A percentile compares a stretch with the other conserved stretches of the same genome.
phyloP scores from a whole-genome alignment of 768 basidiomycete species.

The Trametes cinnabarina region DNA sequence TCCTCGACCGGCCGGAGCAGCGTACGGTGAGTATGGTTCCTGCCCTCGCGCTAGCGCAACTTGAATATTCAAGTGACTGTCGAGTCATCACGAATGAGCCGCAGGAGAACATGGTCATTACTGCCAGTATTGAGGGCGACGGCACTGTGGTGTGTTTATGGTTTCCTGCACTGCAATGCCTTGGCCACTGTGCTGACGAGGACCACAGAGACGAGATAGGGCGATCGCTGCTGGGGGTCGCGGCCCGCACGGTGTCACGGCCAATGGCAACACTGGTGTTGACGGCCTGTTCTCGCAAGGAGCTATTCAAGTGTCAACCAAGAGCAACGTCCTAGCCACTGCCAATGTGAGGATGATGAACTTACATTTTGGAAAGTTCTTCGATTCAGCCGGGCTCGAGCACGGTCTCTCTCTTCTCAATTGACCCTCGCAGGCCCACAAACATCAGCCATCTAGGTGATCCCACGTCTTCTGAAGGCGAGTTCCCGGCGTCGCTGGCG shows the following conservation, averaged over 20 bases:
- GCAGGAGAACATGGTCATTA: constrained; percentile 42
- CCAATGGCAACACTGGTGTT: constrained; percentile 13
- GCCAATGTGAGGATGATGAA: constrained; percentile 22
- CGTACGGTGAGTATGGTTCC: constrained; percentile 21
- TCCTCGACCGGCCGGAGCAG: constrained; percentile 18
- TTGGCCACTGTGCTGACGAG: too few species aligned
- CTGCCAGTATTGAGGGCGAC: constrained; percentile 39
- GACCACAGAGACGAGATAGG: constrained; percentile 16
- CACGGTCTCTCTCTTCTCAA: constrained; percentile 37
- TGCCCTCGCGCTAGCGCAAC: too few species aligned
- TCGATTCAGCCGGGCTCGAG: constrained; percentile 44
- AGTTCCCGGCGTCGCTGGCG: constrained; percentile 49
- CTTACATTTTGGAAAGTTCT: not conserved
- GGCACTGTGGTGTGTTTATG: constrained; percentile 39
- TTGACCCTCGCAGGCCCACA: constrained; percentile 43
- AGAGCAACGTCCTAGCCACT: constrained; percentile 21
- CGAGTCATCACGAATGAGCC: constrained; percentile 52
- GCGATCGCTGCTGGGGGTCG: constrained; percentile 18
- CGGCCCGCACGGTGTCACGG: constrained; percentile 24
- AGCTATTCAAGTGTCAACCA: constrained; percentile 23
- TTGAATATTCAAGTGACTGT: not conserved
- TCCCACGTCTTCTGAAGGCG: constrained; percentile 44
- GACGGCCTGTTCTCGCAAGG: constrained; percentile 26
- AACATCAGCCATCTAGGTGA: constrained; percentile 41
- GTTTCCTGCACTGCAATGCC: not conserved